Evolutionary conservation across 805 yeast species (phyloP).

Genomic region (Wickerhamomyces bovis): DNA sequence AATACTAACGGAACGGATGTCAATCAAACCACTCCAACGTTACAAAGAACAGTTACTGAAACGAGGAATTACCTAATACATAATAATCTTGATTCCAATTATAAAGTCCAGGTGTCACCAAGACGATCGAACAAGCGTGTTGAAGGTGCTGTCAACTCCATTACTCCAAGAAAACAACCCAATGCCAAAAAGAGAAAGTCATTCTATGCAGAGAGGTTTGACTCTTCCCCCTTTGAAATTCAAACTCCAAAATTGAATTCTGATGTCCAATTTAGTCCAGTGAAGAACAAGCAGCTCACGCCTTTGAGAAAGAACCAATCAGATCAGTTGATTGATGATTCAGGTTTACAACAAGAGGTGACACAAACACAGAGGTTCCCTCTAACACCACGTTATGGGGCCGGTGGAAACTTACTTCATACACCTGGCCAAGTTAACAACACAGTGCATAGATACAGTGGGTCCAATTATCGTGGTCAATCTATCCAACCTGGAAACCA

Average conservation of each 20-base stretch:
- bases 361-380: constrained; percentile 36
- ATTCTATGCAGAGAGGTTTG: constrained; percentile 20
- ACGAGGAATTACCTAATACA: constrained; percentile 18
- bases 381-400: constrained; percentile 40
- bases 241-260: constrained; percentile 24
- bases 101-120: constrained; percentile 23
- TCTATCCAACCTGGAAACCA: background rate
- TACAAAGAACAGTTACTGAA: constrained; percentile 10
- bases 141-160: constrained; percentile 14
- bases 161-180: constrained; percentile 18
- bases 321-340: background rate
- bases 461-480: constrained; percentile 1
- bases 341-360: constrained; percentile 5
- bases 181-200: constrained; percentile 21
- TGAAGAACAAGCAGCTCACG: constrained; percentile 4
- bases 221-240: constrained; percentile 25
- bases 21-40: constrained; percentile 23
- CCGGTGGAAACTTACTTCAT: constrained; percentile 29
- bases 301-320: constrained; percentile 9
- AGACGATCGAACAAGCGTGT: constrained; percentile 11
- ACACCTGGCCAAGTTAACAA: constrained; percentile 20
- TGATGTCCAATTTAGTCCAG: constrained; percentile 22
- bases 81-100: constrained; percentile 18
- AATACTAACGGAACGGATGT: constrained; percentile 23
- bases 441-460: constrained; percentile 14